Evolutionary conservation across 768 basidiomycete species (phyloP).

Genomic region (Phallus indusiatus): DNA sequence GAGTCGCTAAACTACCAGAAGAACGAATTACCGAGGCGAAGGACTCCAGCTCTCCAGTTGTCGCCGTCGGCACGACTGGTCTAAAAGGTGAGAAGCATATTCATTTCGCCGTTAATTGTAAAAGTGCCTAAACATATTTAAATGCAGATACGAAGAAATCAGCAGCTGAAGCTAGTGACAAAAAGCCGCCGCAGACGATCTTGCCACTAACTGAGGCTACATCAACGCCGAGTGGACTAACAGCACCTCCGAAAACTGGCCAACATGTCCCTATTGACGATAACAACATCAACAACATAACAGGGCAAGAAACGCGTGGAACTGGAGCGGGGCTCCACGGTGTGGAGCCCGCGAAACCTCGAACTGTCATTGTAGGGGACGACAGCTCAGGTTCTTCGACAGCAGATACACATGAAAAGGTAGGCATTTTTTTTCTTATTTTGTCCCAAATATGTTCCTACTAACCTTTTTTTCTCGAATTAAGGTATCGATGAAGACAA

Average conservation of each 20-base stretch:
- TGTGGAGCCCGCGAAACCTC: background rate
- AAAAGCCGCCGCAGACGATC: too few species aligned
- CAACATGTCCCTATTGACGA: background rate
- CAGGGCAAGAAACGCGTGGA: background rate
- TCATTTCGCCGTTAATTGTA: background rate
- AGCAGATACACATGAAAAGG: background rate
- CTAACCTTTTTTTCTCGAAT: background rate
- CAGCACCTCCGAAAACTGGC: too few species aligned
- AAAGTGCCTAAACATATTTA: background rate
- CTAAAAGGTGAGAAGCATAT: background rate
- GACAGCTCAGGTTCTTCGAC: background rate
- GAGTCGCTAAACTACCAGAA: constrained; percentile 40
- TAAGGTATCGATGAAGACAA: background rate
- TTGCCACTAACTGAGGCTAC: too few species aligned
- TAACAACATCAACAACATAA: background rate
- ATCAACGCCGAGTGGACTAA: too few species aligned
- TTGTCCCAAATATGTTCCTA: background rate
- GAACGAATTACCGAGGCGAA: constrained; percentile 22
- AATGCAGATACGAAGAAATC: background rate
- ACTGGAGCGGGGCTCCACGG: background rate
- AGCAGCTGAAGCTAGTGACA: background rate
- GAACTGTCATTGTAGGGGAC: background rate
- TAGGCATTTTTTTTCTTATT: too few species aligned
- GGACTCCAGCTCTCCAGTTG: background rate
- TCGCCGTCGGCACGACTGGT: too few species aligned